Base-by-base conservation (phyloP, 2,329 filamentous ascomycete species). In the Colletotrichum chrysophilum region DNA sequence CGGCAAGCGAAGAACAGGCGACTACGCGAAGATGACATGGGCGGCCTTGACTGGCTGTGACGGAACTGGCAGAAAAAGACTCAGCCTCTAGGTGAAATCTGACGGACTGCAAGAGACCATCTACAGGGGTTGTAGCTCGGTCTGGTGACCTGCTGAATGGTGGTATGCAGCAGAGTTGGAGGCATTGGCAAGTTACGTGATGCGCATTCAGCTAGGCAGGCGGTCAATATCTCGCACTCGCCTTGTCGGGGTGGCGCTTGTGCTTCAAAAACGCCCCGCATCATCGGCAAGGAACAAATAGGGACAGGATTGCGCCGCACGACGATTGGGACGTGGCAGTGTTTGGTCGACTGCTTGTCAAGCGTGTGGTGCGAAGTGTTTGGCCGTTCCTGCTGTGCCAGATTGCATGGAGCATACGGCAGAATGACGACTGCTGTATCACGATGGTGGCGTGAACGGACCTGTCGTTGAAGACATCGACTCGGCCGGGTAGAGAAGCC, bases 401-500 rank as follows among this genome's bases (percentile, higher is more conserved):
- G n/a, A 12, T 26, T 62, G 56, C 67, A 62, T 21, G 12, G 13
- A 24, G 24, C 43, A n/a, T 56, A 26, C 24, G 32, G 30, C 26
- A 8, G 67, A 36, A 62, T 32, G 36, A 16, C 36, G 28, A 36
- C 38, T 65, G 52, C 61, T 28, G 52, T 71, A 30, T 14, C 58
- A 34, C 58, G 36, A 26, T 34, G 55, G 56, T 48, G 58, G 69
- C 38, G 36, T 30, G 64, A n/a, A 24, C 32, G 28, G 34, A 61
- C 32, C 18, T 21, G 28, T n/a, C 26, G 58, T 55, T n/a, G 21
- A 60, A 30, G n/a, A 28, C 28, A 14, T 66, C 18, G 65, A 76
- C 64, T 66, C 43, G 65, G 70, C 70, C 58, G 74, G 74, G 65
- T 69, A 60, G 70, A 65, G 34, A 58, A 62, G 74, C 74, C 74